Percentiles rank a stretch among this genome's conserved stretches.
These are phyloP conservation scores for Ophiostoma perfectum DNA, from an alignment of 2,329 filamentous ascomycete genomes.

Conservation along the genomic window DNA sequence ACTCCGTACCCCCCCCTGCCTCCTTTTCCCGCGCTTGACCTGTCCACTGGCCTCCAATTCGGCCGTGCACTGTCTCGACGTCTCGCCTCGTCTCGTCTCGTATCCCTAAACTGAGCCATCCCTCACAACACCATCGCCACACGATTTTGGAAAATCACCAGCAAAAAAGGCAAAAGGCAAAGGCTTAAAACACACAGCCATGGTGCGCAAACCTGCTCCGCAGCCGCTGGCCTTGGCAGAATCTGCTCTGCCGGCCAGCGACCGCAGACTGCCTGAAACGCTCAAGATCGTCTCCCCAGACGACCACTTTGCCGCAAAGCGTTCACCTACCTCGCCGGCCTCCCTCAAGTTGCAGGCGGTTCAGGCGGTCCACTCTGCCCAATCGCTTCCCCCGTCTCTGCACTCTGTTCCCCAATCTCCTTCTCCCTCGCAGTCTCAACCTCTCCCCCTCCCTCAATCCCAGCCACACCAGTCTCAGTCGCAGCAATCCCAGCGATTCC, in stretches of 20 bases:
- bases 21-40: slow-evolving; percentile 13
- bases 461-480: slow-evolving; percentile 15
- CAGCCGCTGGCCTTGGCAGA: slow-evolving; percentile 52
- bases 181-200: slow-evolving; percentile 29
- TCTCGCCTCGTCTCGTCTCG: slow-evolving; percentile 14
- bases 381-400: slow-evolving; percentile 3
- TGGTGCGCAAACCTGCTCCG: slow-evolving; percentile 56
- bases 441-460: slow-evolving; percentile 18
- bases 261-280: slow-evolving; percentile 35
- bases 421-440: slow-evolving; percentile 40
- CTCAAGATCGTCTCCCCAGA: slow-evolving; percentile 34
- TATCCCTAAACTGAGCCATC: slow-evolving; percentile 8
- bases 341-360: slow-evolving; percentile 22
- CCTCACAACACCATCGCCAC: not conserved
- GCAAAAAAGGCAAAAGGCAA: not conserved
- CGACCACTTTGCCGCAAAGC: slow-evolving; percentile 32
- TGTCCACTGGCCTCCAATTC: slow-evolving; percentile 9
- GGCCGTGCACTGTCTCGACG: slow-evolving; percentile 15
- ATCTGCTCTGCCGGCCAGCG: slow-evolving; percentile 34
- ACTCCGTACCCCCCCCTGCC: not conserved
- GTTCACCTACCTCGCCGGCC: slow-evolving; percentile 42
- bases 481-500: slow-evolving; percentile 18
- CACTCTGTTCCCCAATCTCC: slow-evolving; percentile 33
- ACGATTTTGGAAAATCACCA: not conserved
- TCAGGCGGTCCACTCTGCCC: slow-evolving; percentile 9